Evolutionary conservation across 2,329 filamentous ascomycete genomes (phyloP), one percentile per base, ranked within the genome.

Genomic region (Neofusicoccum sp.): DNA sequence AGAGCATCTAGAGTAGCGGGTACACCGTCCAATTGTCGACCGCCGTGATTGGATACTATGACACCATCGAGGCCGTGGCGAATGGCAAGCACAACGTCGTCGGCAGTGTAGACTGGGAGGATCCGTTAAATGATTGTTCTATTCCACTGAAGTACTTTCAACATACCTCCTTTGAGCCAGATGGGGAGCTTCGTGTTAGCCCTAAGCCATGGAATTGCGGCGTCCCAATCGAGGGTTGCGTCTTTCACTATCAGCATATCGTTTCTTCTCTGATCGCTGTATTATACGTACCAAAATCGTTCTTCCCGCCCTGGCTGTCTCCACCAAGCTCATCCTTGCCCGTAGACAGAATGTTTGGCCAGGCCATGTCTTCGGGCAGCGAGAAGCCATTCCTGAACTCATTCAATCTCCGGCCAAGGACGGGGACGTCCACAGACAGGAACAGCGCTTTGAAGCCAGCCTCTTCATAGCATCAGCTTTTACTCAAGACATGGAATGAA

Each of bases 11-110:
- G 72, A 4, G 80, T 80, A 3, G 79, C 79, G 5, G 81, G 75
- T 2, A 81, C 82, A 3, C 83, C 82, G 63, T 86, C 83, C 9
- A 85, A 71, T 70, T 87, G 84, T 28, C 84, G 71, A 2, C 80
- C 80, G 12, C 83, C 84, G 65, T 86, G 84, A 64, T 86, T 86
- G 31, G 80, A 82, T 11, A 86, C 80, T 2, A 86, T 71, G 24
- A 77, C 69, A 0, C 75, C 75, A 61, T 78, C 72, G 36, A 72
- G 69, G 2, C 73, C 72, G 63, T 71, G 68, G 47, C 70, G 66
- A 26, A 86, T 79, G 4, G 78, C 78, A 31, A 78, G 70, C 14
- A 72, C 64, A 1, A 76, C 75, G 62, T 80, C 78, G 54, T 78
- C 73, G 12, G 73, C 68, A 0, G 71, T 76, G 24, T 69, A 67